These are phyloP conservation scores for Sanghuangporus weigelae DNA, from an alignment of 1,284 basidiomycete genomes.

Conservation along the genomic window DNA sequence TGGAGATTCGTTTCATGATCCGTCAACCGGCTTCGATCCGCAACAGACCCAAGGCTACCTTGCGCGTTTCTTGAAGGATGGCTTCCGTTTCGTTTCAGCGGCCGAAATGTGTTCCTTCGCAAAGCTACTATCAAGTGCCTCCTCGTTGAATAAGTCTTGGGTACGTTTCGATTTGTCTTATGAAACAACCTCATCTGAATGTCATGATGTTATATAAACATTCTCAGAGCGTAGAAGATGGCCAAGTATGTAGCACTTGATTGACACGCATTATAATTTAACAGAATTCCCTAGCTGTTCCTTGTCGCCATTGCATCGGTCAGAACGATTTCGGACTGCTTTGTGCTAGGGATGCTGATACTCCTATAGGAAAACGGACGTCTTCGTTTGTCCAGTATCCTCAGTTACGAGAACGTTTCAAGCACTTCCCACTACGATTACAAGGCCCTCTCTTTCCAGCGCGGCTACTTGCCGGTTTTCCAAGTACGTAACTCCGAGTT, in stretches of 20 bases:
- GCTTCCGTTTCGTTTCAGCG: conserved; percentile 38
- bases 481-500: conserved; percentile 34
- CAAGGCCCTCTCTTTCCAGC: conserved; percentile 52
- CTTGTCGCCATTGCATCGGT: conserved; percentile 40
- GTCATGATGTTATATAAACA: neutral
- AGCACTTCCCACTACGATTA: conserved; percentile 29
- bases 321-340: conserved; percentile 5
- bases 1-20: conserved; percentile 34
- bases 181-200: neutral
- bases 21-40: conserved; percentile 33
- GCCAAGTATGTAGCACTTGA: conserved; percentile 36
- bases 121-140: conserved; percentile 42
- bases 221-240: conserved; percentile 43
- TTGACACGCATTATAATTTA: conserved; percentile 1
- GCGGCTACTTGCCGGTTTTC: conserved; percentile 51
- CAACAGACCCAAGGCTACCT: conserved; percentile 46
- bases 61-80: conserved; percentile 39
- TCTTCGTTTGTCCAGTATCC: conserved; percentile 45
- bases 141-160: conserved; percentile 44
- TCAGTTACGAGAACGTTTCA: conserved; percentile 44
- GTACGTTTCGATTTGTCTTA: conserved; percentile 29
- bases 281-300: conserved; percentile 31
- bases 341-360: neutral
- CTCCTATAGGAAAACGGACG: conserved; percentile 43
- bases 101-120: conserved; percentile 46